Evolutionary conservation across 2,329 filamentous ascomycete species (phyloP), one percentile per base, ranked within the genome.

Genomic region (Trichoderma koningii): DNA sequence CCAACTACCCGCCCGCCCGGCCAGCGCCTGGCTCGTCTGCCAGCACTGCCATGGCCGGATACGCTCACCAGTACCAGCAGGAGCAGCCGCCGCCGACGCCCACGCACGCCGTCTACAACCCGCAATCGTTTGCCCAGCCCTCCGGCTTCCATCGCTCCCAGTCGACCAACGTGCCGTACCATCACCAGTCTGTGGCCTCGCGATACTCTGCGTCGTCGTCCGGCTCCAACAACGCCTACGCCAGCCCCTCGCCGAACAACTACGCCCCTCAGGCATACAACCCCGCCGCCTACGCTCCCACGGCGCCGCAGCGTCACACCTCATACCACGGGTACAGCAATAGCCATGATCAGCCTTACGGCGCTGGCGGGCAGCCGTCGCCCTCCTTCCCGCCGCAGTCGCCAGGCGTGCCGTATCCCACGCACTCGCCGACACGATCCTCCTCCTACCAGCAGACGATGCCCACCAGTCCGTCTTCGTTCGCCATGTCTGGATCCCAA

Each of bases 61-160:
- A 85, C 72, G 80, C 84, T 67, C 80, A 84, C 68, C 79, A 82
- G 67, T 82, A 82, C 70, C 79, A 83, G 68, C 75, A 79, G 68
- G 75, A 79, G 65, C 71, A 80, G 67, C 77, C 82, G 68, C 75
- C 81, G 23, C 79, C 82, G 10, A 65, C 66, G 7, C 77, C 81
- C 17, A 77, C 79, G 28, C 79, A 80, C 55, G 71, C 81, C 23
- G 76, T 84, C 50, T 94, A 93, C 76, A 94, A 93, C 72, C 90
- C 91, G 1, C 85, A 89, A 73, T 80, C 82, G 44, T 94, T 86
- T 74, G 79, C 78, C 65, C 75, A 71, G 65, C 68, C 73, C 5
- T 69, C 71, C 55, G 66, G 65, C 57, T 76, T 74, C 57, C 70
- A 71, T 63, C 80, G 83, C 63, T 80, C 83, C 41, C 83, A 84